Evolutionary conservation across 176 grass and related monocot species (phyloP).

Genomic region (Triticum aestivum): DNA sequence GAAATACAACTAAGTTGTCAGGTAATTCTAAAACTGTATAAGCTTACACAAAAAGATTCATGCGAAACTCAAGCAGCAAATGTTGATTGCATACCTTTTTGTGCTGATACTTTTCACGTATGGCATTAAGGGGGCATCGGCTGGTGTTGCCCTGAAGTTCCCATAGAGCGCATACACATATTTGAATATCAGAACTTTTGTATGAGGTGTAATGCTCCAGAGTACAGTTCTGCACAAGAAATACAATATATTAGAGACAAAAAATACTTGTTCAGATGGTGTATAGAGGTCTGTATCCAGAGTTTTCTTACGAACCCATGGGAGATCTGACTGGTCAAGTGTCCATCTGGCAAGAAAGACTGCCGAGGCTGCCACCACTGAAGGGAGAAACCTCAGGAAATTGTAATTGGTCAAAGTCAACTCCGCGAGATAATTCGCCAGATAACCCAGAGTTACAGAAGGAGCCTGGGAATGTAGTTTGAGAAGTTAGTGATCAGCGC

Average conservation of each 20-base stretch:
- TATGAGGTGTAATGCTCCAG: conserved; percentile 83
- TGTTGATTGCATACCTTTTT: conserved; percentile 53
- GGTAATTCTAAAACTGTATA: neutral
- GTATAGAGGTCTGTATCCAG: neutral
- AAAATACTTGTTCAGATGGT: neutral
- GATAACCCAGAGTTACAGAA: conserved; percentile 43
- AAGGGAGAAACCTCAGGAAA: conserved; percentile 88
- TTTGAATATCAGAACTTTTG: conserved; percentile 62
- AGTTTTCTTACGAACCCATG: conserved; percentile 63
- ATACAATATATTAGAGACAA: neutral
- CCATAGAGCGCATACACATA: conserved; percentile 43
- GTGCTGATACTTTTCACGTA: conserved; percentile 81
- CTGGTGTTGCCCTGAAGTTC: conserved; percentile 73
- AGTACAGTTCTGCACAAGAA: conserved; percentile 60
- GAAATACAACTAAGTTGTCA: neutral
- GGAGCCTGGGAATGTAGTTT: conserved; percentile 45
- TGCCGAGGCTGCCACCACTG: conserved; percentile 72
- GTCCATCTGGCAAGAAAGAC: conserved; percentile 91
- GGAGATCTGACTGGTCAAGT: conserved; percentile 65
- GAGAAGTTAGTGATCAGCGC: conserved; percentile 14
- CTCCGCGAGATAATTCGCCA: conserved; percentile 85
- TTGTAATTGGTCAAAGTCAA: conserved; percentile 58
- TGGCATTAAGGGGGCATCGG: conserved; percentile 53
- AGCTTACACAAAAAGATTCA: neutral
- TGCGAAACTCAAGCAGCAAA: conserved; percentile 19